phyloP scores from a whole-genome alignment of 176 grass and related monocot genomes.

The Rhynchospora pubera region DNA sequence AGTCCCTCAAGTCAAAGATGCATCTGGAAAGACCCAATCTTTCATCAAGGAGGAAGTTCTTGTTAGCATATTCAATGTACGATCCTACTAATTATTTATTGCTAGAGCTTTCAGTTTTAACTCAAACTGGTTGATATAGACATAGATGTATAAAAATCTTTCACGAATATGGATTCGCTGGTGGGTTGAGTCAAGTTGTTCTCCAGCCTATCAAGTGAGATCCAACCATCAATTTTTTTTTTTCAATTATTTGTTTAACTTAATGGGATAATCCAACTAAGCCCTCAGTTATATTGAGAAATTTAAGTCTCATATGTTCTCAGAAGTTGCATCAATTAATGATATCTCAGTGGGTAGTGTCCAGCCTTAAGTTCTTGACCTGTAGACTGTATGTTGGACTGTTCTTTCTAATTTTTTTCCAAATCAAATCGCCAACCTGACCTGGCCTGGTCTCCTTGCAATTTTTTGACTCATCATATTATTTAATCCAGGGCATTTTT shows the following conservation, averaged over 20 bases:
- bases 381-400: neutral
- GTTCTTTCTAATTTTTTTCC: neutral
- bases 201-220: neutral
- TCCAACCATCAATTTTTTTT: neutral
- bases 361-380: neutral
- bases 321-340: neutral
- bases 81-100: neutral
- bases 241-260: neutral
- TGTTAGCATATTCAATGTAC: constrained; percentile 39
- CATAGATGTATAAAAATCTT: neutral
- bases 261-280: neutral
- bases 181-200: neutral
- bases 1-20: constrained; percentile 21
- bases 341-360: neutral
- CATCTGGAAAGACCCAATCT: constrained; percentile 27
- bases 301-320: neutral
- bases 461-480: neutral
- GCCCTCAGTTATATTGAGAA: neutral
- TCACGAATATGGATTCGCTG: neutral
- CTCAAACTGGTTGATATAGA: constrained; percentile 1
- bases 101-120: neutral
- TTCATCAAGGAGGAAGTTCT: constrained; percentile 56
- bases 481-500: constrained; percentile 37
- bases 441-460: neutral
- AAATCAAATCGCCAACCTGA: neutral